These are phyloP conservation scores for Parietichytrium sp. DNA, from an alignment of 108 stramenopile species.

Conservation along the genomic window DNA sequence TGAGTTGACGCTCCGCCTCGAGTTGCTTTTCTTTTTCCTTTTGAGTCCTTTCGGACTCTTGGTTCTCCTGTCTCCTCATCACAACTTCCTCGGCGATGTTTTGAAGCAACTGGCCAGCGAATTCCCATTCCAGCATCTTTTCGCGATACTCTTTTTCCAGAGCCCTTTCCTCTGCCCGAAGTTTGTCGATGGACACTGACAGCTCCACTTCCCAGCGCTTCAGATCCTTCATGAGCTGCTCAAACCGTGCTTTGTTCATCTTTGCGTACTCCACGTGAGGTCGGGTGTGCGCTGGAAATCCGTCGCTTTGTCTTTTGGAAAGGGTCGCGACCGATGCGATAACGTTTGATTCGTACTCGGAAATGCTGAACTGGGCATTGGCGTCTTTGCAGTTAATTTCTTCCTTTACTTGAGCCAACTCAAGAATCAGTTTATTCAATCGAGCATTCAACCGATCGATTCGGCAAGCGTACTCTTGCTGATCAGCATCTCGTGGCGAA, in stretches of 20 bases:
- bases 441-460: background rate
- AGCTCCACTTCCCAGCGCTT: background rate
- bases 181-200: background rate
- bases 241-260: background rate
- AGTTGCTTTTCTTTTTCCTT: background rate
- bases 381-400: background rate
- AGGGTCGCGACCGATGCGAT: background rate
- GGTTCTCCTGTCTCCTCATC: background rate
- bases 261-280: background rate
- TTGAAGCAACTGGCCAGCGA: background rate
- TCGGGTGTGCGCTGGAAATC: no score
- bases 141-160: background rate
- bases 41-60: background rate
- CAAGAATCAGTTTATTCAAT: background rate
- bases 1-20: background rate
- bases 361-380: background rate
- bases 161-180: background rate
- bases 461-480: background rate
- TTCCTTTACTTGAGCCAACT: background rate
- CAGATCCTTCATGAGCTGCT: background rate
- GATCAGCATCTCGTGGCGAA: background rate
- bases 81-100: background rate
- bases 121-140: background rate
- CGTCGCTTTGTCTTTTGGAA: no score
- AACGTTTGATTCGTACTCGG: background rate